Evolutionary conservation across 768 basidiomycete genomes (phyloP).

Genomic region (Suillus bovinus): DNA sequence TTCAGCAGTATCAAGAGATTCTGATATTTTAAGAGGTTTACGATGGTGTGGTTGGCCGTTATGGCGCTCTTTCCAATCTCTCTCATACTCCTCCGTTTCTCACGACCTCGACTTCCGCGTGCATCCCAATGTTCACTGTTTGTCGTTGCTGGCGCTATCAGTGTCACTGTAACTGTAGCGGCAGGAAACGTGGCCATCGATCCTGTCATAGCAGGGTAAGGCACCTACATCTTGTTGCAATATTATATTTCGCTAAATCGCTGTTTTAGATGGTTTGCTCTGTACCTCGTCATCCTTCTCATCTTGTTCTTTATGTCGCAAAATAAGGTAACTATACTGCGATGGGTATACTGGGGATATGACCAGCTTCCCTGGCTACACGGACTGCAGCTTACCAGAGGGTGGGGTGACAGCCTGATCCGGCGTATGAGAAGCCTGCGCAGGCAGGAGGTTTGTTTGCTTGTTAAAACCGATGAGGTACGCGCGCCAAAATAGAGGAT

Average conservation of each 20-base stretch:
- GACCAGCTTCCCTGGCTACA: conserved; percentile 59
- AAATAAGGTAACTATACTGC: conserved; percentile 54
- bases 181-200: conserved; percentile 63
- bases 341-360: conserved; percentile 60
- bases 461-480: conserved; percentile 69
- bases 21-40: conserved; percentile 48
- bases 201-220: conserved; percentile 55
- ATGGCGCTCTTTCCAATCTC: conserved; percentile 67
- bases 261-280: conserved; percentile 55
- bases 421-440: conserved; percentile 45
- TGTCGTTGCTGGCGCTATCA: conserved; percentile 42
- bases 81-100: conserved; percentile 61
- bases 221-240: conserved; percentile 5
- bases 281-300: conserved; percentile 56
- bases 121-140: conserved; percentile 39
- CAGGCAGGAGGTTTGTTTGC: conserved; percentile 56
- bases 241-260: conserved; percentile 8
- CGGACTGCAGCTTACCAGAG: conserved; percentile 34
- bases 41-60: conserved; percentile 63
- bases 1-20: background rate
- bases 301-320: conserved; percentile 49
- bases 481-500: conserved; percentile 8
- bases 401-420: conserved; percentile 47
- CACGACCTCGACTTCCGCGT: conserved; percentile 58
- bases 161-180: conserved; percentile 44